Conservation (phyloP, 1,284 basidiomycete species). For the Rhodofomes roseus region DNA sequence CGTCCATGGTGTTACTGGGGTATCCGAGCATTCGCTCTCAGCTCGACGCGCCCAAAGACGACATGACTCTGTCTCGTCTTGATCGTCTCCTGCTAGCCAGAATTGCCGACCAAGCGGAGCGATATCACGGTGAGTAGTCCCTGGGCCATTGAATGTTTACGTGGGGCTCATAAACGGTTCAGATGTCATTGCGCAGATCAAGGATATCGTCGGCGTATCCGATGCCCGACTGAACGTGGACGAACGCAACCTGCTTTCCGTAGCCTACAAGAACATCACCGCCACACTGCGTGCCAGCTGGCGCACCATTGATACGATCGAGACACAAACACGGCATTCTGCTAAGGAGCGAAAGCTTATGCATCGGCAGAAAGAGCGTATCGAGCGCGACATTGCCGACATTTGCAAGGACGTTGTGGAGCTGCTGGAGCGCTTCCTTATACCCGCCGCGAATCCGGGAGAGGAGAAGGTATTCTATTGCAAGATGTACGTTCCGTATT, state of each 20-base stretch:
- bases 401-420: constrained; percentile 58
- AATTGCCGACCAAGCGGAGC: constrained; percentile 63
- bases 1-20: neutral
- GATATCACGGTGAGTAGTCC: constrained; percentile 50
- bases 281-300: constrained; percentile 59
- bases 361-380: constrained; percentile 45
- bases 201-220: constrained; percentile 46
- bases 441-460: constrained; percentile 51
- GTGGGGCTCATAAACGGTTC: no score
- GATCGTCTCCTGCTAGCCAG: constrained; percentile 55
- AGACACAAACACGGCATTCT: constrained; percentile 39
- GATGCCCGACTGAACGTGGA: constrained; percentile 52
- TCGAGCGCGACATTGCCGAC: constrained; percentile 53
- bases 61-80: constrained; percentile 25
- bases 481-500: constrained; percentile 48
- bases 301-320: constrained; percentile 54
- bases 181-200: constrained; percentile 61
- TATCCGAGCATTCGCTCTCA: neutral
- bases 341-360: constrained; percentile 44
- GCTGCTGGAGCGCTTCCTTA: constrained; percentile 48
- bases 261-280: constrained; percentile 69
- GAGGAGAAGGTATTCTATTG: constrained; percentile 69
- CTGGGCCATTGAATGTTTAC: neutral
- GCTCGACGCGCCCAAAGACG: constrained; percentile 8
- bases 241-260: constrained; percentile 65